phyloP scores from a whole-genome alignment of 2,329 filamentous ascomycete species.

The Rhinocladiella mackenziei region DNA sequence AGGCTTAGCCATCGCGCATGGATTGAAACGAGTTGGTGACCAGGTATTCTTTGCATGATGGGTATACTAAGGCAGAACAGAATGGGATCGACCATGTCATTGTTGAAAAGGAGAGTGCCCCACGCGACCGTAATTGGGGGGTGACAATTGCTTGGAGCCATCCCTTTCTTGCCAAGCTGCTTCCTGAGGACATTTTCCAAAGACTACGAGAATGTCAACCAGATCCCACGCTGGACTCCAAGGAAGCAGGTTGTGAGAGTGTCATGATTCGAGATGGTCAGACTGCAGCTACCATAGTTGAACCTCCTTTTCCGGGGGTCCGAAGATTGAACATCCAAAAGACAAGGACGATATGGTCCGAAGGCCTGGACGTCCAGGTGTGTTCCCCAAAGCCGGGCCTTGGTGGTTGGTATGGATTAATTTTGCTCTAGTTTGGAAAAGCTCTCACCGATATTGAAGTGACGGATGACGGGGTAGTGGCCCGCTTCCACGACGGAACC shows the following conservation, averaged over 20 bases:
- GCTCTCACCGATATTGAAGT: slow-evolving; percentile 17
- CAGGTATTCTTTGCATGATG: neutral
- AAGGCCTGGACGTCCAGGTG: slow-evolving; percentile 33
- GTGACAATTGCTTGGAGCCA: slow-evolving; percentile 37
- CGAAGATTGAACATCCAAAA: slow-evolving; percentile 38
- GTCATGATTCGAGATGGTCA: slow-evolving; percentile 24
- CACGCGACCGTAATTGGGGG: slow-evolving; percentile 25
- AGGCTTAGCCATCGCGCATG: slow-evolving; percentile 21
- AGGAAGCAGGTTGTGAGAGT: slow-evolving; percentile 18
- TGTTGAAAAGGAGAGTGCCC: slow-evolving; percentile 21
- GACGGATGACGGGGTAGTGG: slow-evolving; percentile 17
- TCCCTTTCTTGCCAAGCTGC: slow-evolving; percentile 35
- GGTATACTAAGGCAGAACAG: slow-evolving; percentile 4
- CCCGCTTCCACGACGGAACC: slow-evolving; percentile 26
- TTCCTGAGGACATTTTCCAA: slow-evolving; percentile 34
- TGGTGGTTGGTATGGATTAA: neutral
- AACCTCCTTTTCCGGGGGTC: slow-evolving; percentile 30
- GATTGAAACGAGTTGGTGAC: slow-evolving; percentile 19
- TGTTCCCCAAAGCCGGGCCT: neutral
- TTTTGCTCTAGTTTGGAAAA: slow-evolving; percentile 19
- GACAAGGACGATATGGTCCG: slow-evolving; percentile 34
- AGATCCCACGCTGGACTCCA: slow-evolving; percentile 34
- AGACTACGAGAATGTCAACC: slow-evolving; percentile 34
- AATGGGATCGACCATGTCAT: slow-evolving; percentile 24
- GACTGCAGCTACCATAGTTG: slow-evolving; percentile 30